Evolutionary conservation across 495 filamentous ascomycete species (phyloP).

Genomic region (Aspergillus egyptiacus): DNA sequence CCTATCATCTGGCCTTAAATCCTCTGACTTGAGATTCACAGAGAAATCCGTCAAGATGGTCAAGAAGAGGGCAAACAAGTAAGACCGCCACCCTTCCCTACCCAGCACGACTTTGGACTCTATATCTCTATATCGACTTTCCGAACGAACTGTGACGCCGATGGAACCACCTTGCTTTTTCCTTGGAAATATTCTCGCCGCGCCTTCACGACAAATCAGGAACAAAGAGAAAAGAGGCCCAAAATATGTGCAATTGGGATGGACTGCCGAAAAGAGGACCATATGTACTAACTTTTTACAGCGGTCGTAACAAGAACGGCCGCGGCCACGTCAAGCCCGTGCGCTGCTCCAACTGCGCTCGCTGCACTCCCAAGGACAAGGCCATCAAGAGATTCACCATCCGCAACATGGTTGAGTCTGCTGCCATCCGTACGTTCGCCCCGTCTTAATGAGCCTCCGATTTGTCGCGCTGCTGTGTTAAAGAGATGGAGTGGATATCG

Average conservation of each 20-base stretch:
- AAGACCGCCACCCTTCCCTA: constrained; percentile 36
- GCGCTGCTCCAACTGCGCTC: constrained; percentile 99
- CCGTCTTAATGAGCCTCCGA: constrained; percentile 9
- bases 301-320: constrained; percentile 99
- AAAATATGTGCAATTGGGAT: background rate
- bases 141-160: constrained; percentile 30
- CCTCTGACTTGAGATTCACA: constrained; percentile 27
- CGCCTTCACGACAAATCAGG: constrained; percentile 1
- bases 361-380: constrained; percentile 99
- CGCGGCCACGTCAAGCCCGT: constrained; percentile 99
- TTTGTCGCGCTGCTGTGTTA: constrained; percentile 17
- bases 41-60: constrained; percentile 84
- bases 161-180: constrained; percentile 17
- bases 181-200: background rate
- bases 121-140: constrained; percentile 9
- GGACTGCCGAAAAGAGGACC: background rate
- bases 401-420: constrained; percentile 99
- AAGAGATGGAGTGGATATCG: constrained; percentile 4
- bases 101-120: constrained; percentile 3
- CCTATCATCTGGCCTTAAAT: constrained; percentile 15
- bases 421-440: constrained; percentile 88
- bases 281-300: constrained; percentile 32
- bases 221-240: constrained; percentile 4
- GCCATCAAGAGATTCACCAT: constrained; percentile 99
- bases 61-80: constrained; percentile 99